A percentile compares a stretch with the other conserved stretches of the same genome.
phyloP scores from a whole-genome alignment of 352 stramenopile genomes.

The Globisporangium middletonii region DNA sequence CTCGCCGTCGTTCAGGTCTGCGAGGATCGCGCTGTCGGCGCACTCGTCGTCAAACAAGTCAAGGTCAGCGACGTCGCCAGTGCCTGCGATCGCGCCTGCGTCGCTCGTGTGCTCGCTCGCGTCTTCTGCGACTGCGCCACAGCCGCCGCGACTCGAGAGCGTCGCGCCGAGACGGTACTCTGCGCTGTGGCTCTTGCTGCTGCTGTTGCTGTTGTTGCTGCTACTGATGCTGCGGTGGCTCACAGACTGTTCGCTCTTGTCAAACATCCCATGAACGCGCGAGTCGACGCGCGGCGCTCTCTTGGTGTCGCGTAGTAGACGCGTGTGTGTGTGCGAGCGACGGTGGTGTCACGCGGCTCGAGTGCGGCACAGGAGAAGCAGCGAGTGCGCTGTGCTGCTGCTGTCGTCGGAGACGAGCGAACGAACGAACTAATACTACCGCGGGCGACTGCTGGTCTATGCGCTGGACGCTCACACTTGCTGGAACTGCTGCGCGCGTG shows the following conservation, averaged over 20 bases:
- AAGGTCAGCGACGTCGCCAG: conserved; percentile 5
- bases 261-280: conserved; percentile 43
- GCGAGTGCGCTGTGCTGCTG: too few relatives aligned
- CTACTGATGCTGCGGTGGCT: conserved; percentile 10
- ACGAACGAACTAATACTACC: too few relatives aligned
- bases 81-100: not conserved
- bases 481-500: too few relatives aligned
- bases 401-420: too few relatives aligned
- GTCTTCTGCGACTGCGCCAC: conserved; percentile 16
- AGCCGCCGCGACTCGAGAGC: conserved; percentile 1
- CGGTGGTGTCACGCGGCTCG: too few relatives aligned
- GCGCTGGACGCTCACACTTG: too few relatives aligned
- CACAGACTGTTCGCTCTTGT: conserved; percentile 20
- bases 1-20: conserved; percentile 37
- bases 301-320: not conserved
- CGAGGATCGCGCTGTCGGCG: conserved; percentile 39
- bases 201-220: conserved; percentile 13
- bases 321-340: not conserved
- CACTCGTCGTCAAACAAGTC: conserved; percentile 32
- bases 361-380: too few relatives aligned
- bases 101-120: not conserved
- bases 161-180: not conserved
- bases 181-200: not conserved
- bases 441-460: too few relatives aligned
- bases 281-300: not conserved